Percentiles rank a stretch among this genome's conserved stretches.
Conservation (phyloP, 192 early-diverging fungal species). For the Coemansia sp. region DNA sequence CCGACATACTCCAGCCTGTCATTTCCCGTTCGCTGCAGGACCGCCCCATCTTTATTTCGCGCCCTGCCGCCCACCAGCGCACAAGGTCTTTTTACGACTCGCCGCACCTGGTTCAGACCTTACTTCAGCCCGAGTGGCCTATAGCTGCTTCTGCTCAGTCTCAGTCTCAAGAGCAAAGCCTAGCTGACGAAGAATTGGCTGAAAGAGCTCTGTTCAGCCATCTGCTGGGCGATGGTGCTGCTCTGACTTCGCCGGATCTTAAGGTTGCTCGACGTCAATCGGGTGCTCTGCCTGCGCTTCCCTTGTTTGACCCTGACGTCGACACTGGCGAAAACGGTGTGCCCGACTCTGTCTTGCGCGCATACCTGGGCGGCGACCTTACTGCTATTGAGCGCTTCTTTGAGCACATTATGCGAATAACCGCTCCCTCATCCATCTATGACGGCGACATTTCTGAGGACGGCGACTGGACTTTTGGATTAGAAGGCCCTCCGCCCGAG, state of each 20-base stretch:
- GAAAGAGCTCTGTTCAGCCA: conserved; percentile 39
- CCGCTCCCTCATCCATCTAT: conserved; percentile 39
- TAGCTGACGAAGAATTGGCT: conserved; percentile 23
- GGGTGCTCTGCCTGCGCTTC: conserved; percentile 2
- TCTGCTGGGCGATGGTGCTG: conserved; percentile 47
- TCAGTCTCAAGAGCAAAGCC: conserved; percentile 10
- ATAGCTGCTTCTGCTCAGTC: not conserved
- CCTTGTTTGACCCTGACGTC: conserved; percentile 28
- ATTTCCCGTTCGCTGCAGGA: not conserved
- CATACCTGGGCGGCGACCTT: conserved; percentile 44
- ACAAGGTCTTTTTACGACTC: conserved; percentile 35
- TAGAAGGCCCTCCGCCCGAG: conserved; percentile 46
- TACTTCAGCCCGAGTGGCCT: conserved; percentile 21
- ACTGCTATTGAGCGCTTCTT: conserved; percentile 51
- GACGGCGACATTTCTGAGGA: conserved; percentile 37
- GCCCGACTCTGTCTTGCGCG: conserved; percentile 45
- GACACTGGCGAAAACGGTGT: conserved; percentile 43
- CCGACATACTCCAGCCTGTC: conserved; percentile 1
- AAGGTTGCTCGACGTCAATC: conserved; percentile 22
- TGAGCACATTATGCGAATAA: conserved; percentile 47
- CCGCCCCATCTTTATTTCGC: not conserved
- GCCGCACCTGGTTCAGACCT: conserved; percentile 35
- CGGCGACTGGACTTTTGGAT: conserved; percentile 49
- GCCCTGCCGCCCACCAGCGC: conserved; percentile 22
- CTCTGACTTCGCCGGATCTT: conserved; percentile 24